These are phyloP conservation scores for Juncus inflexus DNA, from an alignment of 176 grass and related monocot genomes.

Conservation along the genomic window DNA sequence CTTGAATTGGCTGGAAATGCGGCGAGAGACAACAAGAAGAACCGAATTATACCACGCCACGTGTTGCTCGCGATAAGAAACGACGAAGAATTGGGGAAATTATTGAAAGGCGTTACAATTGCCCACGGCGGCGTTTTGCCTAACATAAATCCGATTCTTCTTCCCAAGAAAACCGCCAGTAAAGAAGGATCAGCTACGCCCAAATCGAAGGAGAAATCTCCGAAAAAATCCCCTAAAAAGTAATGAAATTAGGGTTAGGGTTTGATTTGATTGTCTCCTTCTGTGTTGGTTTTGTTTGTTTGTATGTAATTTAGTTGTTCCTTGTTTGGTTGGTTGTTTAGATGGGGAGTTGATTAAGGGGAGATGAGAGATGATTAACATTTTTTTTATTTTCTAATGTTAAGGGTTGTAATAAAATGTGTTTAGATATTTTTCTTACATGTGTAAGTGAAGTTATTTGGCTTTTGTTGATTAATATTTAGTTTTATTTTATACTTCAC, in stretches of 20 bases:
- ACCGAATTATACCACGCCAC: constrained; percentile 66
- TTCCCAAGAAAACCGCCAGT: constrained; percentile 49
- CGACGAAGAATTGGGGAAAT: constrained; percentile 75
- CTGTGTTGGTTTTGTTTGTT: constrained; percentile 17
- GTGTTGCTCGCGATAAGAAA: constrained; percentile 73
- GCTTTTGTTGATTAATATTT: background rate
- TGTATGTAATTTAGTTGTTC: constrained; percentile 35
- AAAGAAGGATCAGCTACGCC: constrained; percentile 45
- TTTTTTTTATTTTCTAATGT: constrained; percentile 8
- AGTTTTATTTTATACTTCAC: too few species aligned
- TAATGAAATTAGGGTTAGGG: constrained; percentile 20
- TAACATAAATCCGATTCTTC: constrained; percentile 74
- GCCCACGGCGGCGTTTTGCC: constrained; percentile 70
- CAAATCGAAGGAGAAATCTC: constrained; percentile 48
- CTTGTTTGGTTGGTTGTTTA: constrained; percentile 26
- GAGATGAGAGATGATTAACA: constrained; percentile 25
- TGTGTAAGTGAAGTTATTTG: constrained; percentile 9
- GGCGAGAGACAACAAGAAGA: constrained; percentile 81
- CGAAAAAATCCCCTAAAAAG: constrained; percentile 63
- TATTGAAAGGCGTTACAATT: constrained; percentile 68
- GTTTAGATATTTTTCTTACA: constrained; percentile 9
- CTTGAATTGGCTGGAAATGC: constrained; percentile 75
- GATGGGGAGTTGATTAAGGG: constrained; percentile 7
- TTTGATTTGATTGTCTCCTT: constrained; percentile 7
- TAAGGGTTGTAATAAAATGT: constrained; percentile 20